phyloP scores from a whole-genome alignment of 495 filamentous ascomycete species.

The Penicillium samsonianum region DNA sequence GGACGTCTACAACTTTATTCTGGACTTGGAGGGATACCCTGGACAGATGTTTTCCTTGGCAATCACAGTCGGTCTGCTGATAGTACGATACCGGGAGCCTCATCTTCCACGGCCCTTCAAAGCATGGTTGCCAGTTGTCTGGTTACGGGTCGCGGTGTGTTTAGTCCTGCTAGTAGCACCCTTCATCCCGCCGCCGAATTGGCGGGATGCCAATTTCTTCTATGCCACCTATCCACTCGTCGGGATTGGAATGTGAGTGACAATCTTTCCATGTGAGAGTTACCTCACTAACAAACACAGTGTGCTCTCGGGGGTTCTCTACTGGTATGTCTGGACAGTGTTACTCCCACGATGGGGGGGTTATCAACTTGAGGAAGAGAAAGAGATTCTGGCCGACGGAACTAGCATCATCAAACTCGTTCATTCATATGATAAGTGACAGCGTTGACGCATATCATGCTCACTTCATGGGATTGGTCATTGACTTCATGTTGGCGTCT shows the following conservation, averaged over 20 bases:
- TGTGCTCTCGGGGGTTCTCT: slow-evolving; percentile 60
- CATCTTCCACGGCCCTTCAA: slow-evolving; percentile 67
- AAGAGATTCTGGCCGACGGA: slow-evolving; percentile 58
- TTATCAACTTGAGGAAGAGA: slow-evolving; percentile 61
- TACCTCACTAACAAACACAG: slow-evolving; percentile 35
- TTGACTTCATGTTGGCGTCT: background rate
- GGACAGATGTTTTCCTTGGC: slow-evolving; percentile 62
- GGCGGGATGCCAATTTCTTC: slow-evolving; percentile 59
- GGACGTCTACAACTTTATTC: slow-evolving; percentile 73
- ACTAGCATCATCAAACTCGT: slow-evolving; percentile 60
- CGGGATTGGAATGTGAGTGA: slow-evolving; percentile 65
- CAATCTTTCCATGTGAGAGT: background rate
- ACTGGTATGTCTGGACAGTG: slow-evolving; percentile 73
- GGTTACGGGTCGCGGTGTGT: slow-evolving; percentile 39
- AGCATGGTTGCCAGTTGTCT: slow-evolving; percentile 57
- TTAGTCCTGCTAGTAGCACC: slow-evolving; percentile 38
- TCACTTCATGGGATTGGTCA: background rate
- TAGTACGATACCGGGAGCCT: slow-evolving; percentile 61
- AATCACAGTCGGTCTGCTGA: slow-evolving; percentile 58
- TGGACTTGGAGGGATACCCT: slow-evolving; percentile 72
- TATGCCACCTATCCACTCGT: slow-evolving; percentile 75
- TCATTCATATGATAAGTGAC: slow-evolving; percentile 19
- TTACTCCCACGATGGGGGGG: slow-evolving; percentile 58
- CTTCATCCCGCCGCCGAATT: slow-evolving; percentile 48
- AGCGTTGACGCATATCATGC: background rate